Percentiles rank a stretch among this genome's conserved stretches.
These are phyloP conservation scores for Silene vulgaris DNA, from an alignment of 179 eudicot genomes.

Conservation along the genomic window DNA sequence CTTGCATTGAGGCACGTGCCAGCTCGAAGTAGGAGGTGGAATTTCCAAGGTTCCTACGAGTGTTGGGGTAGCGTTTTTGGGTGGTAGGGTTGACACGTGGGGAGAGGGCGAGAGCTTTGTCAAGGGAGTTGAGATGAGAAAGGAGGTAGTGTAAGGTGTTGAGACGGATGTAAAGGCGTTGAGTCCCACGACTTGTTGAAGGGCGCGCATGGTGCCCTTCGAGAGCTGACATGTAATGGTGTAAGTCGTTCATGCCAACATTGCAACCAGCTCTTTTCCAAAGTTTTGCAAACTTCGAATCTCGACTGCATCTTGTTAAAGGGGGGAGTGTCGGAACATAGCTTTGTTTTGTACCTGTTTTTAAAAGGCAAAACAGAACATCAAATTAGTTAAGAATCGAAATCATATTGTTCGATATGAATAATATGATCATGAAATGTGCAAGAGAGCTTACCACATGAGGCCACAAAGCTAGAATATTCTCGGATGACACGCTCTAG, in stretches of 20 bases:
- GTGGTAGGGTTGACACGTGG: constrained; percentile 42
- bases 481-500: constrained; percentile 67
- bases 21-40: constrained; percentile 60
- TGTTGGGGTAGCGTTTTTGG: constrained; percentile 27
- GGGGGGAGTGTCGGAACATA: constrained; percentile 88
- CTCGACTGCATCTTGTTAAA: constrained; percentile 73
- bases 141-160: constrained; percentile 84
- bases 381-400: constrained; percentile 25
- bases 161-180: constrained; percentile 85
- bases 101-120: constrained; percentile 55
- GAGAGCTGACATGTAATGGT: constrained; percentile 27
- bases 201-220: constrained; percentile 63
- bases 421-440: constrained; percentile 1
- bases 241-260: constrained; percentile 36
- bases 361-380: constrained; percentile 35
- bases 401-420: constrained; percentile 25
- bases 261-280: constrained; percentile 69
- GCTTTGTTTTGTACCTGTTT: constrained; percentile 77
- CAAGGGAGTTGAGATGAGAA: constrained; percentile 65
- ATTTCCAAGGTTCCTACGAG: constrained; percentile 31
- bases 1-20: constrained; percentile 47
- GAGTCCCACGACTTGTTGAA: constrained; percentile 91
- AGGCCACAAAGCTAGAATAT: constrained; percentile 67
- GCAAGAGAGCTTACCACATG: constrained; percentile 57
- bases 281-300: constrained; percentile 56